Conservation (phyloP, 176 grass and related monocot genomes). For the Chrysopogon serrulatus region DNA sequence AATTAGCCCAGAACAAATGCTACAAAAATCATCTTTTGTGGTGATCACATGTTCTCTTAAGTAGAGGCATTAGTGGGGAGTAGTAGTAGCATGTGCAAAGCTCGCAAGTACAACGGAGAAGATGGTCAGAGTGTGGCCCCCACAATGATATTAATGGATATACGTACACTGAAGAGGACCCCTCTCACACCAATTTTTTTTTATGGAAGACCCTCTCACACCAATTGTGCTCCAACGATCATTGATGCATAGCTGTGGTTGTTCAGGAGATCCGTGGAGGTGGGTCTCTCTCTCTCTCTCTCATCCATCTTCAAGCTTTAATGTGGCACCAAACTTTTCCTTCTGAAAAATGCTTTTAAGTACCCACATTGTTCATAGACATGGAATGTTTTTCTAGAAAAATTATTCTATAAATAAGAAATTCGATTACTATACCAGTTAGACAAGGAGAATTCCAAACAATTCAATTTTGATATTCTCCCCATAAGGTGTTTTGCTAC, state of each 20-base stretch:
- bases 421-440: neutral
- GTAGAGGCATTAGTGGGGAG: neutral
- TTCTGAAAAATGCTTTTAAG: neutral
- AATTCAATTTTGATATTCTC: neutral
- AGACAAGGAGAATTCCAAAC: neutral
- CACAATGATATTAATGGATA: slow-evolving; percentile 17
- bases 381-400: neutral
- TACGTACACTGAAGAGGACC: slow-evolving; percentile 18
- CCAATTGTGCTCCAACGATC: neutral
- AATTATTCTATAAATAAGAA: no score
- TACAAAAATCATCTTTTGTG: neutral
- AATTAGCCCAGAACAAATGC: neutral
- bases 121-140: slow-evolving; percentile 12
- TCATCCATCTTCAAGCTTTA: neutral
- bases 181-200: neutral
- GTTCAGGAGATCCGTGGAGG: slow-evolving; percentile 3
- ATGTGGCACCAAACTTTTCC: slow-evolving; percentile 14
- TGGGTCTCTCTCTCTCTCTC: neutral
- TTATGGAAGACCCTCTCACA: neutral
- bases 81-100: slow-evolving; percentile 18
- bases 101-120: slow-evolving; percentile 7
- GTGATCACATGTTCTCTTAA: neutral
- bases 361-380: neutral
- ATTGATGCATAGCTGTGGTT: slow-evolving; percentile 36
- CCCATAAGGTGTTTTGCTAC: neutral